A percentile compares a stretch with the other conserved stretches of the same genome.
Conservation (phyloP, 2,329 filamentous ascomycete species). For the Penicillium rolfsii region DNA sequence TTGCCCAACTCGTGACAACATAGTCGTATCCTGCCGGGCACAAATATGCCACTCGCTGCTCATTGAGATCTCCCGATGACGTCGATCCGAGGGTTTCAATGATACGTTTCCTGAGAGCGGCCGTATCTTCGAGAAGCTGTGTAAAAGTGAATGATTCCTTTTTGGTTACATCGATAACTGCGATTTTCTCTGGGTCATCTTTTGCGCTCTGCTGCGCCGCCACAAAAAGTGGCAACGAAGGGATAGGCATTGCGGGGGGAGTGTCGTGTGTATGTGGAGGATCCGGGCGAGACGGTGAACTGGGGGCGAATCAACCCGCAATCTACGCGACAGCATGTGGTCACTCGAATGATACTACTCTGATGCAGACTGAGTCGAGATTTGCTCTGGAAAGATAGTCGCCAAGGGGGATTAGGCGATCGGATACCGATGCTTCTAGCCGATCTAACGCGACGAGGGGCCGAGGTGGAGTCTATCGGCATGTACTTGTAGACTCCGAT, state of each 20-base stretch:
- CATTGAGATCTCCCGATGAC: constrained; percentile 37
- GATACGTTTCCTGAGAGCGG: constrained; percentile 41
- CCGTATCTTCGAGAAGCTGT: constrained; percentile 46
- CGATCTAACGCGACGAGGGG: not conserved
- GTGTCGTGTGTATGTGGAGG: not conserved
- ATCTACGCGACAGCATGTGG: not conserved
- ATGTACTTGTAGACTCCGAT: constrained; percentile 6
- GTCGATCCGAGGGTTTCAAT: constrained; percentile 36
- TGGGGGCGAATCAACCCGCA: not conserved
- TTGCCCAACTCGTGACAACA: constrained; percentile 48
- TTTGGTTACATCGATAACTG: constrained; percentile 46
- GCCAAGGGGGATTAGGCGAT: not conserved
- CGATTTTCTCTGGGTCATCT: constrained; percentile 40
- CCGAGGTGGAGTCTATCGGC: constrained; percentile 11
- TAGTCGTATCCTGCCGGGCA: constrained; percentile 49
- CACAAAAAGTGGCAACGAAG: constrained; percentile 46
- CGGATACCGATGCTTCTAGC: constrained; percentile 5
- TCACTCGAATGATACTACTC: not conserved
- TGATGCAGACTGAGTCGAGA: not conserved
- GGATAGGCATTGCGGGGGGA: constrained; percentile 33
- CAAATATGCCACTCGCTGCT: constrained; percentile 46
- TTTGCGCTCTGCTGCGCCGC: constrained; percentile 42
- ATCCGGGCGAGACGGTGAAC: not conserved
- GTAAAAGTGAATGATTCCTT: constrained; percentile 45
- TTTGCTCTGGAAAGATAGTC: not conserved